Conservation (phyloP, 768 basidiomycete species). For the Termitomyces sp. region DNA sequence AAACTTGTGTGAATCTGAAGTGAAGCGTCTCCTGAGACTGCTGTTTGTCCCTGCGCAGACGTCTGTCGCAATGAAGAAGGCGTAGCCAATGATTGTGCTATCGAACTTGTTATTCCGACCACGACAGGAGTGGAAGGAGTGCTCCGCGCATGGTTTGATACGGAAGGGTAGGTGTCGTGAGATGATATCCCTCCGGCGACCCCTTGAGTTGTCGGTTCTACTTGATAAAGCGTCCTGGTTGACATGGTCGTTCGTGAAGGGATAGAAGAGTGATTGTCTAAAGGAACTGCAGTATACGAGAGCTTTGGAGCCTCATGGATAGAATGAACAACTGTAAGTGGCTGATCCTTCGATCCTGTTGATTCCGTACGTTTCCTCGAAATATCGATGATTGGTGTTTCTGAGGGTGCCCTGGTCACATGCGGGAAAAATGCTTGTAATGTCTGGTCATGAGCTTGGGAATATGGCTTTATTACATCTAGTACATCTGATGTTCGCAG, state of each 20-base stretch:
- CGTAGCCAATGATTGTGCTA: neutral
- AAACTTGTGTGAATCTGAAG: neutral
- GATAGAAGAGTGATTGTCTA: neutral
- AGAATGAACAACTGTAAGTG: neutral
- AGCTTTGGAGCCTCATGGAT: neutral
- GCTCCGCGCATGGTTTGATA: neutral
- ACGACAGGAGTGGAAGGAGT: neutral
- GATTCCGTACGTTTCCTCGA: conserved; percentile 3
- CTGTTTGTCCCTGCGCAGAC: neutral
- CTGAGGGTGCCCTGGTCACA: neutral
- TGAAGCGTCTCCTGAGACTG: neutral
- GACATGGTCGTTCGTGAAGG: neutral
- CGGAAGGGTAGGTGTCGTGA: neutral
- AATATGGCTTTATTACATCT: neutral
- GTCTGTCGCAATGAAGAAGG: neutral
- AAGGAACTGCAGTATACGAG: neutral
- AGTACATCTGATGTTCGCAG: neutral
- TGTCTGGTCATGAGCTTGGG: neutral
- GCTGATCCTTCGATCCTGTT: neutral
- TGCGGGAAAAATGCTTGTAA: neutral
- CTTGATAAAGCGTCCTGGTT: neutral
- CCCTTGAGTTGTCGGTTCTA: neutral
- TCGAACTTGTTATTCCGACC: neutral
- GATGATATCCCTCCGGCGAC: no score
- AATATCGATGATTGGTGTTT: neutral